Base-by-base conservation (phyloP, 2,329 filamentous ascomycete genomes). In the Parastagonospora avenae region DNA sequence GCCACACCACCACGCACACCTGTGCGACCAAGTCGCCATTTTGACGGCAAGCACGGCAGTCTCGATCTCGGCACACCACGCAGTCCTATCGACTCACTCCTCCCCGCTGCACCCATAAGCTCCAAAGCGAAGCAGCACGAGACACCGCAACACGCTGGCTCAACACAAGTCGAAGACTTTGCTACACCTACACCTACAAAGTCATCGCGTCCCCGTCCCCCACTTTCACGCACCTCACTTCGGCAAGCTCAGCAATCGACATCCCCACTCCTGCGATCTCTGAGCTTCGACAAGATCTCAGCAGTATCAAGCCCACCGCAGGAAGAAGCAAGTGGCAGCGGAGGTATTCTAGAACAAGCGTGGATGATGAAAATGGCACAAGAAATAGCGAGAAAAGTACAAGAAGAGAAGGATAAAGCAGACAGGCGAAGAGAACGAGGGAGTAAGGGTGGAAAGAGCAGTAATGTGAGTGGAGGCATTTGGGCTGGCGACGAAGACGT, bases 311-410 rank as follows among this genome's bases (percentile, higher is more conserved):
- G 63, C 2, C 65, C 70, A 9, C 50, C 63, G 1, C 46, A 55
- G 14, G 64, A 71, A 31, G 54, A 54, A 40, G 57, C 60, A n/a
- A 51, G 58, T 10, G 55, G 56, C 33, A 67, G 65, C 0, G 59
- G 79, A 11, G 79, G 79, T 14, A 90, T 91, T 42, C 78, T 91
- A 24, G 89, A 92, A 70, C 88, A 91, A 72, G 90, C 90, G 2
- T 94, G 90, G 89, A 89, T 94, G 76, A 86, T 88, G 78, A 94
- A 96, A 78, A 94, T 99, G 85, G 92, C 93, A 4, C 88, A 87
- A 57, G 94, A 97, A 74, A 93, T 97, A 64, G 91, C 92, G 31
- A 81, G 87, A 43, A 88, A 91, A 48, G 91, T 96, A 59, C 90
- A 93, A 60, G 90, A 96, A 62, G 90, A 96, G 76, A 94, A 96